A percentile compares a stretch with the other conserved stretches of the same genome.
phyloP scores from a whole-genome alignment of 495 filamentous ascomycete species.

The Daldinia decipiens region DNA sequence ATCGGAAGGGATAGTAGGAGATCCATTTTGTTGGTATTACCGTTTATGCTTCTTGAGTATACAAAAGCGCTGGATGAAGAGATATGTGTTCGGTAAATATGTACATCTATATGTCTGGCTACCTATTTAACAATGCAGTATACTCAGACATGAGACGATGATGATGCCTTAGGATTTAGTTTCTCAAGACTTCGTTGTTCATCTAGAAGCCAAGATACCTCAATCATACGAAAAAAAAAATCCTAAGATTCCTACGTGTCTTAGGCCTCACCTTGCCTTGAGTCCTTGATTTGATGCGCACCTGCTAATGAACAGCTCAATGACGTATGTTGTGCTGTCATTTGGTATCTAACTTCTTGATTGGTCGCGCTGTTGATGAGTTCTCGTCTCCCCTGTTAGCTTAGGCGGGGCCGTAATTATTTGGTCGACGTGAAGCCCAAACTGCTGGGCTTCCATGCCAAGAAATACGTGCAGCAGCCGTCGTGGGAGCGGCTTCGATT shows the following conservation, averaged over 20 bases:
- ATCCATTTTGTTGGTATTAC: constrained; percentile 58
- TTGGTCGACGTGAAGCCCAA: constrained; percentile 8
- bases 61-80: background rate
- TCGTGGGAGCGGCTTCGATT: constrained; percentile 28
- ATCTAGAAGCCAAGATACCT: constrained; percentile 11
- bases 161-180: constrained; percentile 2
- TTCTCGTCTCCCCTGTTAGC: constrained; percentile 9
- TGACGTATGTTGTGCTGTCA: constrained; percentile 40
- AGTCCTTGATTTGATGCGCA: constrained; percentile 27
- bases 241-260: constrained; percentile 2
- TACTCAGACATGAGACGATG: background rate
- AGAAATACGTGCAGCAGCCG: constrained; percentile 18
- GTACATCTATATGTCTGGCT: background rate
- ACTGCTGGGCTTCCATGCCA: constrained; percentile 26
- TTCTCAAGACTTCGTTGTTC: constrained; percentile 4
- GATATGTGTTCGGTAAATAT: background rate
- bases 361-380: constrained; percentile 25
- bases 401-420: background rate
- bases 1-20: constrained; percentile 76
- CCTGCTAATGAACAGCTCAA: constrained; percentile 20
- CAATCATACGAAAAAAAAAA: background rate
- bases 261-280: constrained; percentile 34
- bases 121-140: background rate
- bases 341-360: constrained; percentile 14
- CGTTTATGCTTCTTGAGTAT: background rate